Evolutionary conservation across 2,329 filamentous ascomycete species (phyloP).

Genomic region (Raffaelea albimanens): DNA sequence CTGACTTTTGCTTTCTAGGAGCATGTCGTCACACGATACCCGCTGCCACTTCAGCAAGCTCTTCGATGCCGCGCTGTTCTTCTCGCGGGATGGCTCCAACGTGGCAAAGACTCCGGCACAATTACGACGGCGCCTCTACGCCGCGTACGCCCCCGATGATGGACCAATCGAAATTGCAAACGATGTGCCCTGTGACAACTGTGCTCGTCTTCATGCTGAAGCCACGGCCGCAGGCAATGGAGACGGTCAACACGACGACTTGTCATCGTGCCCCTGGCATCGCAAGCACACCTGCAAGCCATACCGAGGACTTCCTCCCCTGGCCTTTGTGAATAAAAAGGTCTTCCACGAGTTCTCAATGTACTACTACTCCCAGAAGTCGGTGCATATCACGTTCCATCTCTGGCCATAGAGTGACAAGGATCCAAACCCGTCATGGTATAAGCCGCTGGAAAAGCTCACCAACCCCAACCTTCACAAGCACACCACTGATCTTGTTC

Average conservation of each 20-base stretch:
- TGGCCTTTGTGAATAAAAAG: background rate
- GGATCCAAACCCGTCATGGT: background rate
- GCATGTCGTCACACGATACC: too few relatives aligned
- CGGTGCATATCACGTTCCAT: background rate
- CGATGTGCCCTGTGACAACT: background rate
- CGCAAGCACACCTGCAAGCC: background rate
- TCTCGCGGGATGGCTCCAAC: background rate
- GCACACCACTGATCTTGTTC: too few relatives aligned
- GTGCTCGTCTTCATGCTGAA: background rate
- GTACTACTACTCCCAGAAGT: background rate
- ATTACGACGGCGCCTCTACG: background rate
- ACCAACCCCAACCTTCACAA: too few relatives aligned
- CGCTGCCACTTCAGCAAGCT: background rate
- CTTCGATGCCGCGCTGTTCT: background rate
- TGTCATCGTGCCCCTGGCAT: background rate
- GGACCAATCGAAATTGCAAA: background rate
- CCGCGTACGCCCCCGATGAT: background rate
- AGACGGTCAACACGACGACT: background rate
- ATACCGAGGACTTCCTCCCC: background rate
- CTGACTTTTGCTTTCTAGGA: too few relatives aligned
- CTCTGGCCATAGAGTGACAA: background rate
- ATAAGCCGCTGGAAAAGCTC: background rate
- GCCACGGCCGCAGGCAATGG: too few relatives aligned
- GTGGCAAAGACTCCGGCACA: background rate
- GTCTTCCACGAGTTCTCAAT: background rate